Evolutionary conservation across 1,284 basidiomycete species (phyloP), one percentile per base, ranked within the genome.

Genomic region (Cryptococcus hybrid): DNA sequence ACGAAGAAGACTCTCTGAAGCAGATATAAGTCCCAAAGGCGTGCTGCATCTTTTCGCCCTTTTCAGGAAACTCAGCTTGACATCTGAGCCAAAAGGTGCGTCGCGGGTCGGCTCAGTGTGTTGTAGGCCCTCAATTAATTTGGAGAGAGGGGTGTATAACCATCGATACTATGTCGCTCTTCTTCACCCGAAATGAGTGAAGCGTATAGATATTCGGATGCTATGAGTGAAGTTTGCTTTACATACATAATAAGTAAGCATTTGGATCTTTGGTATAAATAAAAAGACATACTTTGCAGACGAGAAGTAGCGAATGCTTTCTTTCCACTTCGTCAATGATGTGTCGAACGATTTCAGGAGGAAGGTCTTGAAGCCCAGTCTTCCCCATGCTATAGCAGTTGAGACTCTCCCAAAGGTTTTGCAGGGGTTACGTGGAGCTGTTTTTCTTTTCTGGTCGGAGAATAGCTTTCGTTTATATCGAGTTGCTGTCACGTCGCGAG

Each of bases 281-380:
- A 15, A 8, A 30, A n/a, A n/a, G n/a, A 44, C 51, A 13, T 7
- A 52, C 51, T 30, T 42, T 52, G 51, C 40, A 34, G 13, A 52
- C 24, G 5, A 30, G 11, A 7, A 52, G 24, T 18, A 52, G 36
- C 13, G 40, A 39, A 34, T 52, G 40, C 39, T 43, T 52, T 42
- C 44, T 52, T 24, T 43, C 51, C 9, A 43, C 39, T 9, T 43
- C 8, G 13, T n/a, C 18, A 15, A 56, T 42, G 24, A 44, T 46
- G 24, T 35, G 47, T 8, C 34, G 12, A 42, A 55, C n/a, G 8
- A 55, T 6, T 38, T 55, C 54, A 47, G 46, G n/a, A 24, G 54
- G 54, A 35, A 55, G 47, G 11, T 35, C 40, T 13, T 42, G 51
- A 5, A 51, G 39, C 15, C 51, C 12, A 13, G 37, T 12, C 13